These are phyloP conservation scores for Suhomyces choctaworum DNA, from an alignment of 1,139 yeast species.

Conservation along the genomic window DNA sequence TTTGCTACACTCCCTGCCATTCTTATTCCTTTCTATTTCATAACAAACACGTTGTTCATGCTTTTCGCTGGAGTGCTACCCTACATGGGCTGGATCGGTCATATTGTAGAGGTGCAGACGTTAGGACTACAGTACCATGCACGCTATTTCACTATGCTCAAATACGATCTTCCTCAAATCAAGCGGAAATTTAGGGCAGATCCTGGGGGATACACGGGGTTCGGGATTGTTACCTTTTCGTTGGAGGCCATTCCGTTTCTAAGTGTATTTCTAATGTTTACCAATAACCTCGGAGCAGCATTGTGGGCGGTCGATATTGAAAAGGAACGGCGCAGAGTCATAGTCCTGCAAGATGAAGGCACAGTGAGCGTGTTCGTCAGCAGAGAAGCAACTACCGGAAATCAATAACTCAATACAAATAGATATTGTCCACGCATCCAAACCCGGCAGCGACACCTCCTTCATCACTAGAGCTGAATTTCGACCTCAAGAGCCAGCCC, in stretches of 20 bases:
- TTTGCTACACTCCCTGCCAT: conserved; percentile 27
- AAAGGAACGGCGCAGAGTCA: no score
- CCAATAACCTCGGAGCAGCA: conserved; percentile 72
- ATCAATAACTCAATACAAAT: conserved; percentile 33
- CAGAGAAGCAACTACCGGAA: neutral
- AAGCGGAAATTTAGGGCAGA: conserved; percentile 28
- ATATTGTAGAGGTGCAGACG: conserved; percentile 57
- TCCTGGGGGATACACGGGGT: conserved; percentile 42
- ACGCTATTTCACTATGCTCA: conserved; percentile 63
- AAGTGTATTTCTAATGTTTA: conserved; percentile 61
- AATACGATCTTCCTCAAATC: conserved; percentile 45
- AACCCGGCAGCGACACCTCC: conserved; percentile 99
- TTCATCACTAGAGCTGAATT: conserved; percentile 82
- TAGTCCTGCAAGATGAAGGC: no score
- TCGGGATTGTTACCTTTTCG: conserved; percentile 59
- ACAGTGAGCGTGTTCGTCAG: no score
- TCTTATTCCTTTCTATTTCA: conserved; percentile 26
- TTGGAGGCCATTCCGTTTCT: conserved; percentile 63
- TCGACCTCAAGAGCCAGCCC: conserved; percentile 88
- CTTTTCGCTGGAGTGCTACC: conserved; percentile 56
- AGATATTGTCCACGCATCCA: conserved; percentile 87
- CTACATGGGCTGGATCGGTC: conserved; percentile 58
- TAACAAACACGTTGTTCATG: conserved; percentile 29
- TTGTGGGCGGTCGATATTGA: conserved; percentile 55
- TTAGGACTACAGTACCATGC: conserved; percentile 57